Evolutionary conservation across 2,329 filamentous ascomycete species (phyloP).

Genomic region (Diatrype stigma): DNA sequence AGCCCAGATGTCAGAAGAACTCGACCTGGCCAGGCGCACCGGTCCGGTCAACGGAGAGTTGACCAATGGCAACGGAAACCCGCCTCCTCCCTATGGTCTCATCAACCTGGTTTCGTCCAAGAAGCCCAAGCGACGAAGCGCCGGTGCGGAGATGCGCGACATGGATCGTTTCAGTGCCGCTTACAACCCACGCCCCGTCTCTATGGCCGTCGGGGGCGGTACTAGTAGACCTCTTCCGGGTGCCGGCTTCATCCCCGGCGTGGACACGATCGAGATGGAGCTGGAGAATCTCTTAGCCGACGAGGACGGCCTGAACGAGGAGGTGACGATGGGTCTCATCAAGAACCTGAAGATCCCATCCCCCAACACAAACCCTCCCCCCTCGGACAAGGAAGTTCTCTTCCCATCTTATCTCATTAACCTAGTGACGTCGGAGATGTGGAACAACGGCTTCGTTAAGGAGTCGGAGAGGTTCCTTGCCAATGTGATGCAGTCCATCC

Average conservation of each 20-base stretch:
- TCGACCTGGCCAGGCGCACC: conserved; percentile 78
- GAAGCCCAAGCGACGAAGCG: conserved; percentile 93
- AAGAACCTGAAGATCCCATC: conserved; percentile 94
- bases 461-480: conserved; percentile 98
- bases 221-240: conserved; percentile 67
- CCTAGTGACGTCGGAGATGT: conserved; percentile 98
- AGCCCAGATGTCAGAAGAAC: conserved; percentile 83
- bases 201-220: conserved; percentile 77
- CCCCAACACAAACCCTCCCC: conserved; percentile 79
- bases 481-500: conserved; percentile 99
- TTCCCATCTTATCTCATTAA: conserved; percentile 99
- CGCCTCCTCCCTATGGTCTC: conserved; percentile 65
- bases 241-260: conserved; percentile 71
- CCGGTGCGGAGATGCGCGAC: conserved; percentile 78
- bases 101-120: conserved; percentile 97
- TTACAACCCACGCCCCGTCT: conserved; percentile 92
- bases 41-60: conserved; percentile 69
- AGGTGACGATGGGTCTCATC: conserved; percentile 94
- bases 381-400: conserved; percentile 95
- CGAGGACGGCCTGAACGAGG: conserved; percentile 93
- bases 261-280: conserved; percentile 92
- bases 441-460: conserved; percentile 99
- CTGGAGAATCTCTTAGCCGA: conserved; percentile 90
- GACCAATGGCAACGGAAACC: conserved; percentile 57
- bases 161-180: conserved; percentile 86